phyloP scores from a whole-genome alignment of 768 basidiomycete genomes.

The Suillus bovinus region DNA sequence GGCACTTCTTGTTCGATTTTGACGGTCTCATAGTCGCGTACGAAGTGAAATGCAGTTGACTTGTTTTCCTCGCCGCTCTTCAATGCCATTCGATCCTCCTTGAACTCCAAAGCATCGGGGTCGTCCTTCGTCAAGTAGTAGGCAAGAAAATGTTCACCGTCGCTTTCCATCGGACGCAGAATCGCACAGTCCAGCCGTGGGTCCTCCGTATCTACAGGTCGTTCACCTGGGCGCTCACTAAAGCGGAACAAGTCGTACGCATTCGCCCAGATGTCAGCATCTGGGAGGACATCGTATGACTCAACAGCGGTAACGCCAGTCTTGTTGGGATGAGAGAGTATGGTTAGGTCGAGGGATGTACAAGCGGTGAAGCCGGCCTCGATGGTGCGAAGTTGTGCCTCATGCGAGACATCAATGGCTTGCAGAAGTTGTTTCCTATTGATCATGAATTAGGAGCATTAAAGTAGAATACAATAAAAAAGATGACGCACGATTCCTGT shows the following conservation, averaged over 20 bases:
- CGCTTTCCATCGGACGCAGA: slow-evolving; percentile 83
- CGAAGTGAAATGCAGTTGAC: slow-evolving; percentile 71
- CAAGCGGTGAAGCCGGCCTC: slow-evolving; percentile 70
- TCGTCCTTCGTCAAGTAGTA: slow-evolving; percentile 83
- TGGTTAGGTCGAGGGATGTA: slow-evolving; percentile 56
- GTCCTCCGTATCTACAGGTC: slow-evolving; percentile 67
- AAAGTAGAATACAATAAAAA: neutral
- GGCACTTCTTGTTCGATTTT: slow-evolving; percentile 86
- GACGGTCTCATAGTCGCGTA: slow-evolving; percentile 85
- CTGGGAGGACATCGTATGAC: slow-evolving; percentile 81
- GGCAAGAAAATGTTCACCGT: slow-evolving; percentile 84
- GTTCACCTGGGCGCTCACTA: slow-evolving; percentile 83
- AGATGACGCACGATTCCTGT: slow-evolving; percentile 56
- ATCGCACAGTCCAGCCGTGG: slow-evolving; percentile 85
- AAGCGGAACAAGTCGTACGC: slow-evolving; percentile 87
- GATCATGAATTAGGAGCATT: neutral
- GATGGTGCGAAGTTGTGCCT: slow-evolving; percentile 75
- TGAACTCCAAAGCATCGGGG: slow-evolving; percentile 65
- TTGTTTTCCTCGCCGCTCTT: slow-evolving; percentile 55
- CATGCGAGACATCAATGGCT: slow-evolving; percentile 69
- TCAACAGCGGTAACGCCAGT: slow-evolving; percentile 73
- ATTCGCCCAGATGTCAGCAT: slow-evolving; percentile 86
- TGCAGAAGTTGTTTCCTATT: slow-evolving; percentile 50
- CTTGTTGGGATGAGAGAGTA: slow-evolving; percentile 78
- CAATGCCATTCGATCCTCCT: slow-evolving; percentile 52